A percentile compares a stretch with the other conserved stretches of the same genome.
phyloP scores from a whole-genome alignment of 805 yeast species.

The Starmerella vaccinii region DNA sequence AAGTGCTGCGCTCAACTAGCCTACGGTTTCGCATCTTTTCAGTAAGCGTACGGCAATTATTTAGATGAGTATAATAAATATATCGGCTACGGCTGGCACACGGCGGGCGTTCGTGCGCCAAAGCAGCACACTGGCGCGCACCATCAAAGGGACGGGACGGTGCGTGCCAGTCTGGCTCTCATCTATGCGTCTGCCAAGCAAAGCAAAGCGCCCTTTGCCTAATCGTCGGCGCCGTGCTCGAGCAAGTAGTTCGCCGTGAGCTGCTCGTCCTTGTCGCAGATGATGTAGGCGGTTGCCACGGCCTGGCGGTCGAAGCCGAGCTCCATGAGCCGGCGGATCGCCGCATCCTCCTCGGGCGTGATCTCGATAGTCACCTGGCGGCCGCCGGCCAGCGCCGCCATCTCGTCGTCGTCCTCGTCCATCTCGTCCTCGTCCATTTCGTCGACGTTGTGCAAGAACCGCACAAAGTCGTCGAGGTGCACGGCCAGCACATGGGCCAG shows the following conservation, averaged over 20 bases:
- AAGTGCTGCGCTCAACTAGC: too few relatives aligned
- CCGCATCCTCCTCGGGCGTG: conserved; percentile 75
- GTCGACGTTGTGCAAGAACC: conserved; percentile 49
- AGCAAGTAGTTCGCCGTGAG: conserved; percentile 87
- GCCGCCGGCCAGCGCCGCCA: conserved; percentile 1
- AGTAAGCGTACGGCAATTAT: neutral
- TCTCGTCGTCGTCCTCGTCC: conserved; percentile 36
- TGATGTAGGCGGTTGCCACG: conserved; percentile 89
- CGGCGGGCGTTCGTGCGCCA: neutral
- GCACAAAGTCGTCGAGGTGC: conserved; percentile 79
- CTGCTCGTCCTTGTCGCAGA: conserved; percentile 96
- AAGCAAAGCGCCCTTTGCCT: neutral
- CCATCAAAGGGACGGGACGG: too few relatives aligned
- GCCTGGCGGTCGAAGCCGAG: conserved; percentile 82
- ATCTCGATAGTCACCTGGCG: conserved; percentile 35
- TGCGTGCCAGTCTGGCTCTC: too few relatives aligned
- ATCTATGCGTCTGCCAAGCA: neutral
- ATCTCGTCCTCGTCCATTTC: conserved; percentile 37
- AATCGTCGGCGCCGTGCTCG: conserved; percentile 32
- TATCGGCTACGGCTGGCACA: neutral
- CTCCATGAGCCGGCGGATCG: conserved; percentile 82
- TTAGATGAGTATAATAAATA: neutral
- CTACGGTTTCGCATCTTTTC: too few relatives aligned
- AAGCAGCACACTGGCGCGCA: too few relatives aligned
- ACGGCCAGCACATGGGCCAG: conserved; percentile 43